These are phyloP conservation scores for Persicaria tinctoria DNA, from an alignment of 148 eudicot species.

Conservation along the genomic window DNA sequence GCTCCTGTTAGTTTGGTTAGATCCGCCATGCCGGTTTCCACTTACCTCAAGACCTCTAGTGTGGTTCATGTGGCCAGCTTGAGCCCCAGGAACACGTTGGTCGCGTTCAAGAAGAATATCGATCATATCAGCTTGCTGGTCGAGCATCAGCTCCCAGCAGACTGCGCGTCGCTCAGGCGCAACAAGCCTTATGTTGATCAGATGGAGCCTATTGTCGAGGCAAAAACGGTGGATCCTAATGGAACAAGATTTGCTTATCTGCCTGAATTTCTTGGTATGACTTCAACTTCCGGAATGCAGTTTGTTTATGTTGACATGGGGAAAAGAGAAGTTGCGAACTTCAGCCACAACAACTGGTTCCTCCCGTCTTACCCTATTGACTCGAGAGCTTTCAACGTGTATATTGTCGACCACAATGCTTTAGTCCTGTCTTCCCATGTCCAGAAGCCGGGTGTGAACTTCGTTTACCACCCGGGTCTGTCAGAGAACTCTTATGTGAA, in stretches of 20 bases:
- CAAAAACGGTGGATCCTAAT: slow-evolving; percentile 12
- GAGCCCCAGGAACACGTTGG: slow-evolving; percentile 32
- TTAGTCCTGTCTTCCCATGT: slow-evolving; percentile 60
- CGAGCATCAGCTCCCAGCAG: slow-evolving; percentile 43
- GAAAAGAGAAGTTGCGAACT: slow-evolving; percentile 46
- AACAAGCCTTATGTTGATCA: slow-evolving; percentile 41
- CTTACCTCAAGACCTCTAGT: slow-evolving; percentile 52
- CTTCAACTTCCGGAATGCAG: slow-evolving; percentile 45
- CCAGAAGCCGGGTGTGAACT: slow-evolving; percentile 65
- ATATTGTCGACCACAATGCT: slow-evolving; percentile 58
- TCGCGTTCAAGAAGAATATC: slow-evolving; percentile 52
- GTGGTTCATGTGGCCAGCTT: slow-evolving; percentile 50
- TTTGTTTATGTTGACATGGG: slow-evolving; percentile 68
- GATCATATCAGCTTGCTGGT: slow-evolving; percentile 30
- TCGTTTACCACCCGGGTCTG: slow-evolving; percentile 66
- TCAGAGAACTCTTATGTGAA: slow-evolving; percentile 23
- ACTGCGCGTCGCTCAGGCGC: slow-evolving; percentile 49
- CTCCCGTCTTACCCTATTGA: slow-evolving; percentile 44
- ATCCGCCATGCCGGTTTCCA: slow-evolving; percentile 49
- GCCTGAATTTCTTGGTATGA: slow-evolving; percentile 29
- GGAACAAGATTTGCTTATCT: slow-evolving; percentile 33
- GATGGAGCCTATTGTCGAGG: slow-evolving; percentile 43
- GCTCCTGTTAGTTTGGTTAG: slow-evolving; percentile 48
- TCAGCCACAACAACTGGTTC: slow-evolving; percentile 38
- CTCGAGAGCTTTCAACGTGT: slow-evolving; percentile 40